These are phyloP conservation scores for Xylaria multiplex DNA, from an alignment of 2,329 filamentous ascomycete genomes.

Conservation along the genomic window DNA sequence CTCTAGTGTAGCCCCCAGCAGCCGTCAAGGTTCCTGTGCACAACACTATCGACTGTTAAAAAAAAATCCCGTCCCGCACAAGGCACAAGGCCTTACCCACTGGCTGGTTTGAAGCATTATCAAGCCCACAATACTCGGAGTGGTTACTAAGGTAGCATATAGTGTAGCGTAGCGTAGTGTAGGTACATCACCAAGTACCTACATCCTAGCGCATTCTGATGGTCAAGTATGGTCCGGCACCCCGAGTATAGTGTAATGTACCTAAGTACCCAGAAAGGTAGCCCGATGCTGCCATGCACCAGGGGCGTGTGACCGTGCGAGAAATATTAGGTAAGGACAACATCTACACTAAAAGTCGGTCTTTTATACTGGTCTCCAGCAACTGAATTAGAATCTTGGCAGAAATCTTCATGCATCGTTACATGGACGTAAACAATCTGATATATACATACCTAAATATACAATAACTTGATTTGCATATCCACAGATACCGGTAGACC, in stretches of 20 bases:
- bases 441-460: not conserved
- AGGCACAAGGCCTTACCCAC: not conserved
- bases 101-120: slow-evolving; percentile 5
- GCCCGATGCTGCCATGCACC: slow-evolving; percentile 23
- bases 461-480: slow-evolving; percentile 15
- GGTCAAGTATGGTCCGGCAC: not conserved
- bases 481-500: not conserved
- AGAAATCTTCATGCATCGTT: slow-evolving; percentile 25
- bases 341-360: slow-evolving; percentile 2
- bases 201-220: not conserved
- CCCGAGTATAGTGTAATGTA: not conserved
- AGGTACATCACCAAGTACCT: slow-evolving; percentile 1
- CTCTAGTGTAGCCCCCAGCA: not conserved
- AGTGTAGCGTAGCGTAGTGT: too few relatives aligned
- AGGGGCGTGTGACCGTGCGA: slow-evolving; percentile 16
- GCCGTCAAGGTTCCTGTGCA: too few relatives aligned
- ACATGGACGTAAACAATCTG: slow-evolving; percentile 25
- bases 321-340: slow-evolving; percentile 3
- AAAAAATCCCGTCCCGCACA: too few relatives aligned
- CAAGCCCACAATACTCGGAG: slow-evolving; percentile 12
- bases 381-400: not conserved
- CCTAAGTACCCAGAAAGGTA: too few relatives aligned
- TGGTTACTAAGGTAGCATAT: not conserved
- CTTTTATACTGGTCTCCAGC: not conserved
- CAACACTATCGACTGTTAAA: too few relatives aligned